A percentile compares a stretch with the other conserved stretches of the same genome.
These are phyloP conservation scores for Colletotrichum orbiculare DNA, from an alignment of 2,329 filamentous ascomycete species.

Conservation along the genomic window DNA sequence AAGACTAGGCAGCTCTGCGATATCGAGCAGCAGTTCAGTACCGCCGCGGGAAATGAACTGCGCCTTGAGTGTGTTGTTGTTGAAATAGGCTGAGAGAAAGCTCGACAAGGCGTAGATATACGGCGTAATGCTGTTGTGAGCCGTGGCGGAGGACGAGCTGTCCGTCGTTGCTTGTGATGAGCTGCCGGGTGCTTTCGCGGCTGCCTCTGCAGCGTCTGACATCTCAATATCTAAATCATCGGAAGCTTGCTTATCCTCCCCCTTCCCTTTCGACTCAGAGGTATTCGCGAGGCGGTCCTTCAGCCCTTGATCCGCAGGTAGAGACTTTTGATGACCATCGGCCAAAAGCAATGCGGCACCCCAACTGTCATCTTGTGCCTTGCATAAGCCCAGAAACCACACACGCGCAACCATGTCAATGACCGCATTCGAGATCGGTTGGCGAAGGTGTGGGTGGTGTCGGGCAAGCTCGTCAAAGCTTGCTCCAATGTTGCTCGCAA, in stretches of 20 bases:
- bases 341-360: slow-evolving; percentile 82
- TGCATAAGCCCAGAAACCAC: slow-evolving; percentile 75
- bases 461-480: slow-evolving; percentile 95
- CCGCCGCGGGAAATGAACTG: slow-evolving; percentile 83
- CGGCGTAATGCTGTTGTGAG: slow-evolving; percentile 61
- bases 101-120: slow-evolving; percentile 82
- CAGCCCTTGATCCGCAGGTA: slow-evolving; percentile 64
- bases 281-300: slow-evolving; percentile 41
- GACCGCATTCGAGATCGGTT: slow-evolving; percentile 84
- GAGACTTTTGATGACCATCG: slow-evolving; percentile 65
- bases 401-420: slow-evolving; percentile 90
- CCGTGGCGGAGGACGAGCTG: slow-evolving; percentile 39
- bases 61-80: slow-evolving; percentile 77
- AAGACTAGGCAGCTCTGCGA: slow-evolving; percentile 84
- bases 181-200: slow-evolving; percentile 37
- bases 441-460: slow-evolving; percentile 88
- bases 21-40: slow-evolving; percentile 84
- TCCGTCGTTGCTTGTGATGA: slow-evolving; percentile 36
- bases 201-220: slow-evolving; percentile 61
- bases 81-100: slow-evolving; percentile 81
- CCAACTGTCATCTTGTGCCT: slow-evolving; percentile 75
- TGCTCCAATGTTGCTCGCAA: slow-evolving; percentile 80
- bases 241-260: slow-evolving; percentile 46
- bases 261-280: slow-evolving; percentile 52
- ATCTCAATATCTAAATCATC: slow-evolving; percentile 71